Evolutionary conservation across 257 asterid species (phyloP).

Genomic region (Primulina eburnea): DNA sequence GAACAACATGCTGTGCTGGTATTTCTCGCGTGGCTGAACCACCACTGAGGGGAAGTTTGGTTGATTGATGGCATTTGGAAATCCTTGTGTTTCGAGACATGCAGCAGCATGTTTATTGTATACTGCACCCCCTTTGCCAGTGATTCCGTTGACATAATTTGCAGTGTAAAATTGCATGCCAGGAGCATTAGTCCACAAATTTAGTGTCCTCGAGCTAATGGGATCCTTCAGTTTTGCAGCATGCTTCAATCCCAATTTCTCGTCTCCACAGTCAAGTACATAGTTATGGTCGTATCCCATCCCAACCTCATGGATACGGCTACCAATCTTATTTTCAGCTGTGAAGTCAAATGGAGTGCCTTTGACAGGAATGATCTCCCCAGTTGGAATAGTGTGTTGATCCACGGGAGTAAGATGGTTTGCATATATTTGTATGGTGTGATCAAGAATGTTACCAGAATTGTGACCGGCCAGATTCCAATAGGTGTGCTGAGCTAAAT

Average conservation of each 20-base stretch:
- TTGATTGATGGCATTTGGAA: slow-evolving; percentile 84
- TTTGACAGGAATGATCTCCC: slow-evolving; percentile 73
- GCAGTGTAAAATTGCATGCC: slow-evolving; percentile 98
- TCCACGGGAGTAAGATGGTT: slow-evolving; percentile 80
- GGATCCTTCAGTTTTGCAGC: slow-evolving; percentile 85
- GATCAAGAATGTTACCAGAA: slow-evolving; percentile 68
- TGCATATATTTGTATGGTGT: slow-evolving; percentile 70
- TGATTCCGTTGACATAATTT: slow-evolving; percentile 67
- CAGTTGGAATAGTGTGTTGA: slow-evolving; percentile 71
- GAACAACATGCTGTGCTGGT: slow-evolving; percentile 76
- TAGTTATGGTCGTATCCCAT: slow-evolving; percentile 92
- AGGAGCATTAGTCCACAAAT: slow-evolving; percentile 89
- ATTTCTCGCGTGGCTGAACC: slow-evolving; percentile 77
- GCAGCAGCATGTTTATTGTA: slow-evolving; percentile 73
- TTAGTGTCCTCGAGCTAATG: slow-evolving; percentile 66
- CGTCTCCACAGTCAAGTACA: slow-evolving; percentile 72
- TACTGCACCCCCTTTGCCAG: slow-evolving; percentile 77
- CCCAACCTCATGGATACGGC: slow-evolving; percentile 58
- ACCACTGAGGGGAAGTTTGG: slow-evolving; percentile 72
- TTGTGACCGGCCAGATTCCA: slow-evolving; percentile 91
- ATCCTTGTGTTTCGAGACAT: slow-evolving; percentile 94
- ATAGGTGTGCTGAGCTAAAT: slow-evolving; percentile 91
- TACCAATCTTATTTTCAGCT: slow-evolving; percentile 58
- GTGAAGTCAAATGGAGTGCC: slow-evolving; percentile 91
- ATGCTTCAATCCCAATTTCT: slow-evolving; percentile 65